phyloP scores from a whole-genome alignment of 345 rosid genomes.

The Balakata baccata region DNA sequence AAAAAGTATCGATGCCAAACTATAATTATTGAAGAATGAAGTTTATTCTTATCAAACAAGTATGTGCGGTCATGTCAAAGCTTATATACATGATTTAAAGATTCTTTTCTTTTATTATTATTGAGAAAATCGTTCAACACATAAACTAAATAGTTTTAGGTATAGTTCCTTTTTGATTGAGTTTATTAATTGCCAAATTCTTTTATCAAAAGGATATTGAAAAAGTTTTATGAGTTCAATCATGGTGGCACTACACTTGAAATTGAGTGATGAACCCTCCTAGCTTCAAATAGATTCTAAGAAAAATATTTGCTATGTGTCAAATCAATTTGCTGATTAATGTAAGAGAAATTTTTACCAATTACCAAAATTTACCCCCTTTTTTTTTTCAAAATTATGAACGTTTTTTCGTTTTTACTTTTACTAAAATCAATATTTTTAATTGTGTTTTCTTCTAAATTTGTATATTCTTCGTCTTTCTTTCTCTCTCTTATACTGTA shows the following conservation, averaged over 20 bases:
- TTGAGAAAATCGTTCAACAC: neutral
- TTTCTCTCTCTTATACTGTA: no score
- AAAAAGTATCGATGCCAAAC: conserved; percentile 20
- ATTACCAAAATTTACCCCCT: no score
- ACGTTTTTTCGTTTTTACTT: no score
- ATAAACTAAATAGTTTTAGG: neutral
- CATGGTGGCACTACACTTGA: neutral
- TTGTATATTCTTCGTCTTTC: no score
- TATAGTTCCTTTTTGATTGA: neutral
- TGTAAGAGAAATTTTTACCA: no score
- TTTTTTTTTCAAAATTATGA: no score
- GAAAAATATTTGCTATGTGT: no score
- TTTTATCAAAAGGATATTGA: conserved; percentile 14
- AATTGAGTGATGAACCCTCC: neutral
- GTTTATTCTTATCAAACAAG: conserved; percentile 5
- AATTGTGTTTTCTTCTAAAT: no score
- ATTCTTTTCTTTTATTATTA: neutral
- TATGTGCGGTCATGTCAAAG: neutral
- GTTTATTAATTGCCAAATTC: conserved; percentile 7
- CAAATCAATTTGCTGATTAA: no score
- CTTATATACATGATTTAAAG: neutral
- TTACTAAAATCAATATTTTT: no score
- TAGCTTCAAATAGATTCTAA: no score
- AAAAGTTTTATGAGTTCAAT: neutral
- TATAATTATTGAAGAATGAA: conserved; percentile 11